A percentile compares a stretch with the other conserved stretches of the same genome.
These are phyloP conservation scores for Neltuma alba DNA, from an alignment of 306 rosid genomes.

Conservation along the genomic window DNA sequence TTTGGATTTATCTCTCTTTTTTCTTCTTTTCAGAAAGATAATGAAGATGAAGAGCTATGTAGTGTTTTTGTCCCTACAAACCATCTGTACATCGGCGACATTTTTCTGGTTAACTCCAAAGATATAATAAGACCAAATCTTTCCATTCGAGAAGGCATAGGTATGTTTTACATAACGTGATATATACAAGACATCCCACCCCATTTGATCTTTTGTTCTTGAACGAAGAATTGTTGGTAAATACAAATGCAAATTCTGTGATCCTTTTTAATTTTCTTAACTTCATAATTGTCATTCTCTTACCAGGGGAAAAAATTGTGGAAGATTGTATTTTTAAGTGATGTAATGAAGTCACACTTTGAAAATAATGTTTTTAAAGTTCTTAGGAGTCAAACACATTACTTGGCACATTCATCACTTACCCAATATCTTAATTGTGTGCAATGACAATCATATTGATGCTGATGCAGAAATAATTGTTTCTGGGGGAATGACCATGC, in stretches of 20 bases:
- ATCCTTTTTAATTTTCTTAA: constrained; percentile 5
- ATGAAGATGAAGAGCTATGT: constrained; percentile 87
- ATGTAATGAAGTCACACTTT: not conserved
- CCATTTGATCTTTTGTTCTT: not conserved
- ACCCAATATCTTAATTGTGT: not conserved
- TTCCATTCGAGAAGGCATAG: constrained; percentile 93
- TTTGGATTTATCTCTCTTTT: constrained; percentile 20
- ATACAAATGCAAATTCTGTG: constrained; percentile 6
- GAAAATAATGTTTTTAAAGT: not conserved
- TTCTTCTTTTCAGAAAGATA: constrained; percentile 54
- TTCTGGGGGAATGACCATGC: constrained; percentile 97
- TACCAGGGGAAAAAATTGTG: not conserved
- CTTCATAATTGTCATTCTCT: not conserved
- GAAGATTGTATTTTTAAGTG: not conserved
- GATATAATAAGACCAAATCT: constrained; percentile 88
- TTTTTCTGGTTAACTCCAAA: constrained; percentile 70
- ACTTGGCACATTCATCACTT: not conserved
- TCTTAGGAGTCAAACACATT: not conserved
- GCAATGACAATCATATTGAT: not conserved
- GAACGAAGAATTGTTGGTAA: constrained; percentile 7
- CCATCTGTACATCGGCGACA: constrained; percentile 89
- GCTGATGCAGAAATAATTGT: constrained; percentile 77
- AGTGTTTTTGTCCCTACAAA: constrained; percentile 93
- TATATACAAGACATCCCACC: not conserved
- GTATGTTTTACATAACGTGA: constrained; percentile 39